phyloP scores from a whole-genome alignment of 2,329 filamentous ascomycete species.

The Hyphodiscus sp. region DNA sequence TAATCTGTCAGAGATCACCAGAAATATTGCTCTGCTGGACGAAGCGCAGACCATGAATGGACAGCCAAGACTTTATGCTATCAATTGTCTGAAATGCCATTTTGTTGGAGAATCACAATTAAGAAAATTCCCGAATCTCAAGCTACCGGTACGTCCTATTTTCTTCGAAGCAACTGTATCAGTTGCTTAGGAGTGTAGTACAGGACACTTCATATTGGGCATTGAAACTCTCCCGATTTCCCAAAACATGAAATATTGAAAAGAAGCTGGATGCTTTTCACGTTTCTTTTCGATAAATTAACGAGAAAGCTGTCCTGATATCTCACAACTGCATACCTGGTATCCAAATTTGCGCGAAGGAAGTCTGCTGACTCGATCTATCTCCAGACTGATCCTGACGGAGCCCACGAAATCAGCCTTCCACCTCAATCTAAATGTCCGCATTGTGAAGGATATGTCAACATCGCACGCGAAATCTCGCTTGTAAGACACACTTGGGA shows the following conservation, averaged over 20 bases:
- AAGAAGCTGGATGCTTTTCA: too few species aligned
- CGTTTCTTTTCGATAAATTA: too few species aligned
- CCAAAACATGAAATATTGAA: too few species aligned
- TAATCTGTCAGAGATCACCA: slow-evolving; percentile 32
- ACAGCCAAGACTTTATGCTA: slow-evolving; percentile 30
- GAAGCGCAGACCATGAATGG: slow-evolving; percentile 28
- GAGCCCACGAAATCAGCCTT: slow-evolving; percentile 17
- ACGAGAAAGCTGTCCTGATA: too few species aligned
- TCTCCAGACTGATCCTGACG: slow-evolving; percentile 16
- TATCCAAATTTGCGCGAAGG: too few species aligned
- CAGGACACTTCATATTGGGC: too few species aligned
- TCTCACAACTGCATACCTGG: too few species aligned
- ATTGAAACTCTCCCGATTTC: too few species aligned
- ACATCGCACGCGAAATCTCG: slow-evolving; percentile 33
- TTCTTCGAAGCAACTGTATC: neutral
- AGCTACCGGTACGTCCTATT: slow-evolving; percentile 24
- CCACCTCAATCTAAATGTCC: slow-evolving; percentile 30
- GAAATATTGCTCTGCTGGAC: slow-evolving; percentile 31
- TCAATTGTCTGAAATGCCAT: slow-evolving; percentile 34
- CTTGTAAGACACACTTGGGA: slow-evolving; percentile 33
- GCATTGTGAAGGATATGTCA: slow-evolving; percentile 30
- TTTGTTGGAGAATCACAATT: slow-evolving; percentile 33
- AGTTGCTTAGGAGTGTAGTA: too few species aligned
- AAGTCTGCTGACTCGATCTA: neutral
- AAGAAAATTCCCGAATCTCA: slow-evolving; percentile 23